These are phyloP conservation scores for Macrolepiota fuliginosa DNA, from an alignment of 768 basidiomycete genomes.

Conservation along the genomic window DNA sequence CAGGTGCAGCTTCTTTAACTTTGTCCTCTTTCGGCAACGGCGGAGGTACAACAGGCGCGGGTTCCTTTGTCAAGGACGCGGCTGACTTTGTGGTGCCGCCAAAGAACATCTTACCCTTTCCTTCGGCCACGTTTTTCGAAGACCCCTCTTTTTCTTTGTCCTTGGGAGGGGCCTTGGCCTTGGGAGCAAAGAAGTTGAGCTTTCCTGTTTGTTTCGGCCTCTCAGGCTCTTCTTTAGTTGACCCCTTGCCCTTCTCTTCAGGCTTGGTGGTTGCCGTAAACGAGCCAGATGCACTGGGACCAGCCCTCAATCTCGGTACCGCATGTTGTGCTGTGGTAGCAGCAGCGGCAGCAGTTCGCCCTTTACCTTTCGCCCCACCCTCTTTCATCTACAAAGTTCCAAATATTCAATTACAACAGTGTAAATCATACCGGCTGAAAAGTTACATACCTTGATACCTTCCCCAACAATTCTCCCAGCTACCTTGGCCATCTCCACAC, in stretches of 20 bases:
- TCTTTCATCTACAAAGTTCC: slow-evolving; percentile 17
- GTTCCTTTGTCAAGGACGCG: slow-evolving; percentile 19
- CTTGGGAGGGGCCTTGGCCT: slow-evolving; percentile 19
- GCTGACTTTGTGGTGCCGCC: slow-evolving; percentile 1
- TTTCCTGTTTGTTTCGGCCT: slow-evolving; percentile 18
- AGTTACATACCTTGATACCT: slow-evolving; percentile 40
- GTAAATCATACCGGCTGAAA: background rate
- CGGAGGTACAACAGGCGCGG: background rate
- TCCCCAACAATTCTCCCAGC: slow-evolving; percentile 45
- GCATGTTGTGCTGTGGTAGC: slow-evolving; percentile 34
- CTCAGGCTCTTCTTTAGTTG: slow-evolving; percentile 5
- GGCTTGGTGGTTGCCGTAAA: slow-evolving; percentile 9
- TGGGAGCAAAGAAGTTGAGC: slow-evolving; percentile 13
- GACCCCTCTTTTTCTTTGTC: slow-evolving; percentile 24
- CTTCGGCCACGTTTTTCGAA: slow-evolving; percentile 16
- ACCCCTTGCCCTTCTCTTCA: slow-evolving; percentile 20
- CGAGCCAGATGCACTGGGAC: background rate
- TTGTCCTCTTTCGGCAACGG: slow-evolving; percentile 30
- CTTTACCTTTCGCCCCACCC: slow-evolving; percentile 18
- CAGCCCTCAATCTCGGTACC: slow-evolving; percentile 14
- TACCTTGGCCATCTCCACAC: slow-evolving; percentile 32
- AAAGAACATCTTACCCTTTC: slow-evolving; percentile 21
- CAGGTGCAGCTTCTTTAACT: slow-evolving; percentile 30
- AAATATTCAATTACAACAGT: background rate
- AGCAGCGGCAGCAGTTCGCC: slow-evolving; percentile 41